Conservation (phyloP, 2,329 filamentous ascomycete species). For the Ophiosphaerella narmari region DNA sequence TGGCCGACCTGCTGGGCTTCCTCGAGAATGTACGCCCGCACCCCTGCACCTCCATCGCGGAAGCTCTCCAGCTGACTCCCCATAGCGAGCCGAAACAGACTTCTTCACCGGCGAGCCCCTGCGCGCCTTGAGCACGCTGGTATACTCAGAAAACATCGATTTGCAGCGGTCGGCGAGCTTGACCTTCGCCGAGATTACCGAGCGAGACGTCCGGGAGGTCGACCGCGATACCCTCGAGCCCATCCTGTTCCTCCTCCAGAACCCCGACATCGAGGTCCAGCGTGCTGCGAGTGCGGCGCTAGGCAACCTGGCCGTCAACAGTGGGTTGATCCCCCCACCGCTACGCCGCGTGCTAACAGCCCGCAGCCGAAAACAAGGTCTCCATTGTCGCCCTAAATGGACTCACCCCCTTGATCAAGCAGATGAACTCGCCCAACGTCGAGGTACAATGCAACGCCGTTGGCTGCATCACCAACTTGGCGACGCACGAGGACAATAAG, state of each 20-base stretch:
- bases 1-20: conserved; percentile 92
- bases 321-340: conserved; percentile 56
- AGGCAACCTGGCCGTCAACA: conserved; percentile 95
- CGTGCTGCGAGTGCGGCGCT: conserved; percentile 93
- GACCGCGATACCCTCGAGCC: conserved; percentile 93
- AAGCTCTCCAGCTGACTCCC: conserved; percentile 38
- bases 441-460: conserved; percentile 99
- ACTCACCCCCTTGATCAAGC: conserved; percentile 86
- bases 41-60: conserved; percentile 6
- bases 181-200: conserved; percentile 98
- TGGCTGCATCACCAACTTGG: conserved; percentile 96
- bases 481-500: conserved; percentile 99
- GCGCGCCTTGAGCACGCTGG: conserved; percentile 88
- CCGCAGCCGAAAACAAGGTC: conserved; percentile 94
- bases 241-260: conserved; percentile 93
- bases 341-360: conserved; percentile 48
- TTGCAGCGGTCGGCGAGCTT: conserved; percentile 95
- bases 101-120: conserved; percentile 98
- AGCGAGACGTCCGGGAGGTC: conserved; percentile 96
- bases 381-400: conserved; percentile 92
- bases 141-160: conserved; percentile 98
- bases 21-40: conserved; percentile 80
- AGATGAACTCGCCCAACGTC: conserved; percentile 98
- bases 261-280: conserved; percentile 95
- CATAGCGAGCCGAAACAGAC: conserved; percentile 89